Conservation (phyloP, 2,329 filamentous ascomycete genomes). For the Fusarium chlamydosporum region DNA sequence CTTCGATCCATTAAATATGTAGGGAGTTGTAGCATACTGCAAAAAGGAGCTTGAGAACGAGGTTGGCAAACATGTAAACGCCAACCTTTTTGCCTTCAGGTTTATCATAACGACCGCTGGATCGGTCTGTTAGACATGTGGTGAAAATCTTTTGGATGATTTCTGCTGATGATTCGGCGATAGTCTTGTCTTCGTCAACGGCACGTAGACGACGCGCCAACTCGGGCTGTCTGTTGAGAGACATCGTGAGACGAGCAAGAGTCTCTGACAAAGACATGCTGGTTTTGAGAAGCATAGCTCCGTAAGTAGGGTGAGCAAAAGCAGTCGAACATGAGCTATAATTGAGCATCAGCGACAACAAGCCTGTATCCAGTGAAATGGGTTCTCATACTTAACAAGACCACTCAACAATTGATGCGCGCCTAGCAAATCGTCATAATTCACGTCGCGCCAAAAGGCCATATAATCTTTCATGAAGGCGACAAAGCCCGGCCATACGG, state of each 20-base stretch:
- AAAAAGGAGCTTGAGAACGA: constrained; percentile 89
- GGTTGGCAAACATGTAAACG: constrained; percentile 92
- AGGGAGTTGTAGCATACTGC: constrained; percentile 65
- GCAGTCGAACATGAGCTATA: constrained; percentile 84
- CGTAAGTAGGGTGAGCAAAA: constrained; percentile 82
- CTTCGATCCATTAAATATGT: not conserved
- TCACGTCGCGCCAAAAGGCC: constrained; percentile 82
- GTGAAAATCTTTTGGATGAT: constrained; percentile 92
- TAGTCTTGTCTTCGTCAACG: constrained; percentile 76
- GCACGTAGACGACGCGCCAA: constrained; percentile 76
- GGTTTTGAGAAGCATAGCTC: constrained; percentile 84
- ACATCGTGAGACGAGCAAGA: constrained; percentile 86
- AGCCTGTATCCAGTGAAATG: not conserved
- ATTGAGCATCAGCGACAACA: constrained; percentile 9
- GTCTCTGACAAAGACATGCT: constrained; percentile 86
- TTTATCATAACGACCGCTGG: constrained; percentile 73
- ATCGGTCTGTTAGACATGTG: constrained; percentile 86
- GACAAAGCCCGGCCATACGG: constrained; percentile 81
- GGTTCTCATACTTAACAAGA: constrained; percentile 76
- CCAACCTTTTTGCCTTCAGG: constrained; percentile 89
- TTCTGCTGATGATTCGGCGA: constrained; percentile 90
- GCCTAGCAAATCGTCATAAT: constrained; percentile 79
- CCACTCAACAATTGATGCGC: constrained; percentile 82
- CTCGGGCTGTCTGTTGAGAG: constrained; percentile 83
- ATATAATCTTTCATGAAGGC: constrained; percentile 87